These are phyloP conservation scores for Cochlearia excelsa DNA, from an alignment of 345 rosid species.

Conservation along the genomic window DNA sequence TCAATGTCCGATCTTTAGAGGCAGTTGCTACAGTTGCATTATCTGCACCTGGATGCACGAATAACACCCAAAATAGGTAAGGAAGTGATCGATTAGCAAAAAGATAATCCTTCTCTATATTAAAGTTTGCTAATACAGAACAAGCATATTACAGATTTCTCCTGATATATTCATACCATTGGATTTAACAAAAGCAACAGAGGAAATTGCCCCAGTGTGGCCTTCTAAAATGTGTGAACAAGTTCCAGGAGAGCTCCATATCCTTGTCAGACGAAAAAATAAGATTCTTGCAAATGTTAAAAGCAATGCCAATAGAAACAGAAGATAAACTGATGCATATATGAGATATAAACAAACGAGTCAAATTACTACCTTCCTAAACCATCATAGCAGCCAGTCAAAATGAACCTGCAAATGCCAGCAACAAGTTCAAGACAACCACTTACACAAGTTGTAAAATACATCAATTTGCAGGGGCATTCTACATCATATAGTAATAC, in stretches of 20 bases:
- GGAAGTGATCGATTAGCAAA: conserved; percentile 1
- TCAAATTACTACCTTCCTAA: conserved; percentile 57
- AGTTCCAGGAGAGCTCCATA: conserved; percentile 71
- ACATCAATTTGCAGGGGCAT: not conserved
- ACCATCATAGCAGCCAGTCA: conserved; percentile 86
- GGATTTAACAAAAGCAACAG: conserved; percentile 54
- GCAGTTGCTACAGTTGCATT: conserved; percentile 67
- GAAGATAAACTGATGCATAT: not conserved
- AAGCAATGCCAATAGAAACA: not conserved
- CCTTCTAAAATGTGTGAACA: conserved; percentile 87
- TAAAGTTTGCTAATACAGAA: conserved; percentile 1
- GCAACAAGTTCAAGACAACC: conserved; percentile 18
- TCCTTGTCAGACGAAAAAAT: conserved; percentile 39
- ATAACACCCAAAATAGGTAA: not conserved
- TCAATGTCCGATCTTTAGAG: conserved; percentile 83
- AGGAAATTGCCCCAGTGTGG: conserved; percentile 65
- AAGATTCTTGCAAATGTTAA: conserved; percentile 19
- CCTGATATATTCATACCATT: conserved; percentile 45
- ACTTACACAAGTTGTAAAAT: not conserved
- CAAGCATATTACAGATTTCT: not conserved
- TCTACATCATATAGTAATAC: conserved; percentile 5
- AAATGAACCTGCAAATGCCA: conserved; percentile 65
- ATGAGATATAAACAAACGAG: not conserved
- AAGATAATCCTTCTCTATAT: not conserved
- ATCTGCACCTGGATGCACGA: conserved; percentile 43